These are phyloP conservation scores for Lasiosphaeriaceae sp. DNA, from an alignment of 495 filamentous ascomycete genomes.

Conservation along the genomic window DNA sequence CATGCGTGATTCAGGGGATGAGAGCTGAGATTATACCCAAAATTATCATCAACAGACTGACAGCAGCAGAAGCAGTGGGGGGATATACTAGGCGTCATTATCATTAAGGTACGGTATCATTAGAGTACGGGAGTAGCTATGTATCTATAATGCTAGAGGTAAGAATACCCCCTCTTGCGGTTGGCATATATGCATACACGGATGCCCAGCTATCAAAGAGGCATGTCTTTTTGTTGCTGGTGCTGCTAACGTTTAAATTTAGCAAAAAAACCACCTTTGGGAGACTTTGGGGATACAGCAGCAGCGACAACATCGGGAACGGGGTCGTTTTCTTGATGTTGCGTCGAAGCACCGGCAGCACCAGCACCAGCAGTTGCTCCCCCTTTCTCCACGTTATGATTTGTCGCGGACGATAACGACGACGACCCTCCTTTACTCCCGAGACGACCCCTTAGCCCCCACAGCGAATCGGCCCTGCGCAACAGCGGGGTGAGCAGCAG, in stretches of 20 bases:
- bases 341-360: neutral
- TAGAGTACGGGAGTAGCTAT: neutral
- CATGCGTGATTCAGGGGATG: too few species aligned
- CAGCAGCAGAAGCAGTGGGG: too few species aligned
- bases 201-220: too few species aligned
- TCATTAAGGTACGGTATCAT: neutral
- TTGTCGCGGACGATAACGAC: neutral
- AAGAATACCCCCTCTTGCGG: neutral
- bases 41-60: too few species aligned
- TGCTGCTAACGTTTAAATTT: slow-evolving; percentile 22
- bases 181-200: too few species aligned
- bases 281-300: neutral
- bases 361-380: neutral
- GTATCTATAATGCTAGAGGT: neutral
- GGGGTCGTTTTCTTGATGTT: neutral
- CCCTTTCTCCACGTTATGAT: neutral
- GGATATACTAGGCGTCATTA: too few species aligned
- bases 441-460: slow-evolving; percentile 29
- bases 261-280: slow-evolving; percentile 18
- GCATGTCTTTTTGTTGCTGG: neutral
- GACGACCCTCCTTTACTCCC: slow-evolving; percentile 4
- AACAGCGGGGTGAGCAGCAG: slow-evolving; percentile 25
- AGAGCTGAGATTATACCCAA: too few species aligned
- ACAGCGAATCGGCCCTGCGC: slow-evolving; percentile 37
- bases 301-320: neutral